phyloP scores from a whole-genome alignment of 768 basidiomycete genomes.

The Hericium erinaceus region DNA sequence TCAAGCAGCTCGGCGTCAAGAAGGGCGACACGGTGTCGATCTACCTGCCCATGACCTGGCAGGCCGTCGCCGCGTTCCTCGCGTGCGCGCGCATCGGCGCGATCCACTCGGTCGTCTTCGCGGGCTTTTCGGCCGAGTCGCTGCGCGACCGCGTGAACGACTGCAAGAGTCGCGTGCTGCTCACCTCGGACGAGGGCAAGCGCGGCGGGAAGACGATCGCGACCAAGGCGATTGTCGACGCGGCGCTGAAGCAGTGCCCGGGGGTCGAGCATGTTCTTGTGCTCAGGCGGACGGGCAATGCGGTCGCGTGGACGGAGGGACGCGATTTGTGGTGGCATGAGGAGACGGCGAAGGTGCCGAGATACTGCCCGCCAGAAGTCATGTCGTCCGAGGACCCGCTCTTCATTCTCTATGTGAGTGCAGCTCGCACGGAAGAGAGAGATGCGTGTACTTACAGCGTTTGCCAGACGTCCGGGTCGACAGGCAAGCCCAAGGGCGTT shows the following conservation, averaged over 20 bases:
- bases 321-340: slow-evolving; percentile 98
- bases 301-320: slow-evolving; percentile 72
- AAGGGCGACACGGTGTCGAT: slow-evolving; percentile 94
- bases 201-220: slow-evolving; percentile 94
- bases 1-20: slow-evolving; percentile 82
- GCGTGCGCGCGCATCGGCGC: slow-evolving; percentile 97
- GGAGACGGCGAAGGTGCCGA: slow-evolving; percentile 73
- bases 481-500: slow-evolving; percentile 95
- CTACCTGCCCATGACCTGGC: slow-evolving; percentile 93
- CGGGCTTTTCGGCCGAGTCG: slow-evolving; percentile 92
- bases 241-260: slow-evolving; percentile 79
- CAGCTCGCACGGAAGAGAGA: too few species aligned
- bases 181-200: slow-evolving; percentile 91
- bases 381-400: slow-evolving; percentile 94
- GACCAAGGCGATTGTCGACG: slow-evolving; percentile 88
- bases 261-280: slow-evolving; percentile 87
- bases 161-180: slow-evolving; percentile 82
- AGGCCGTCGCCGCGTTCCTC: slow-evolving; percentile 92
- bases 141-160: slow-evolving; percentile 89
- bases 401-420: slow-evolving; percentile 94
- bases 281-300: slow-evolving; percentile 75
- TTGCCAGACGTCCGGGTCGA: slow-evolving; percentile 81
- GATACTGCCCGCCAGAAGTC: slow-evolving; percentile 80
- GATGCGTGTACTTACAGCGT: not conserved
- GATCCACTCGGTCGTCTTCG: slow-evolving; percentile 94